Base-by-base conservation (phyloP, 2,329 filamentous ascomycete genomes). In the Fusarium nodosum region DNA sequence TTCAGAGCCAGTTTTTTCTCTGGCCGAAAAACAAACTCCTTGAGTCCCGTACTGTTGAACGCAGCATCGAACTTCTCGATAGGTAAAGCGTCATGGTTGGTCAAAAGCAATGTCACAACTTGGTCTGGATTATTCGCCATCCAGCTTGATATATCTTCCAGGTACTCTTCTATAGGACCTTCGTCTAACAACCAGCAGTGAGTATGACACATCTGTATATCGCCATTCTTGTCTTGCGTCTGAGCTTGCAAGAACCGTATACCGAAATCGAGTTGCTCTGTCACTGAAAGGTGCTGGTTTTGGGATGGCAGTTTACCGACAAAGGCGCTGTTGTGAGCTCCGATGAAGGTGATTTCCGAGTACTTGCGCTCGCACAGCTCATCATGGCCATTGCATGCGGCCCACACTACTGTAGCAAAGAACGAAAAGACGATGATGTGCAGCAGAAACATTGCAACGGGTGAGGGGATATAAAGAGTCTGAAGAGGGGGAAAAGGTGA, bases 271-370 rank as follows among this genome's bases (percentile, higher is more conserved):
- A 92, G 82, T 74, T 91, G 89, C 3, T 80, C 79, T 26, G 83
- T 84, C 26, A 89, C 84, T 7, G 85, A 82, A 52, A 88, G 81
- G 65, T 87, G 85, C 74, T 92, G 90, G 77, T 91, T 90, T 63
- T 90, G 79, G 60, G 82, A 78, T 2, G 83, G 82, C 11, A 83
- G 72, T 52, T 81, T 69, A 41, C 90, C 88, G 41, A 90, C 85
- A 73, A 92, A 92, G 38, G 88, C 85, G 16, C 85, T 86, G 79
- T 92, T 85, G 79, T 92, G 90, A 9, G 90, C 83, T 26, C 89
- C 90, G 20, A 90, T 79, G 61, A 87, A 85, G n/a, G 86, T 86
- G 56, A 91, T 77, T 38, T 89, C 83, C 65, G 87, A 87, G 79
- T 90, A 91, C 42, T 76, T 78, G 39, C 86, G 84, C 48, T 77